Conservation (phyloP, 2,329 filamentous ascomycete species). For the Teratosphaeria gauchensis region DNA sequence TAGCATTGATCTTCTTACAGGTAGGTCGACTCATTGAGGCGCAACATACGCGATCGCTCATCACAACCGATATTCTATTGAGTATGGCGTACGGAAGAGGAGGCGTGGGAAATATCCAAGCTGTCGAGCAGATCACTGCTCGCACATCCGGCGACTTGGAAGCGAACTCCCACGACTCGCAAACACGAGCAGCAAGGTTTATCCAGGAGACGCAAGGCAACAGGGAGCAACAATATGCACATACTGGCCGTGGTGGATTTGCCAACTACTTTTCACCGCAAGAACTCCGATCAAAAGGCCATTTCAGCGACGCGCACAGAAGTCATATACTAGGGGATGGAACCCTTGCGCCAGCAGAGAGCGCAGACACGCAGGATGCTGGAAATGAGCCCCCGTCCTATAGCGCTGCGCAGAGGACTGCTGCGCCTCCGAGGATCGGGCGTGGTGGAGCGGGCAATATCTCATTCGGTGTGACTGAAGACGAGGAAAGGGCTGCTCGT, state of each 20-base stretch:
- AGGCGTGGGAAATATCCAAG: conserved; percentile 36
- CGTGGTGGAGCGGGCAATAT: conserved; percentile 41
- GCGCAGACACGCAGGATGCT: not conserved
- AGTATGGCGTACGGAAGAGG: conserved; percentile 28
- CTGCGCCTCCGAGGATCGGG: conserved; percentile 20
- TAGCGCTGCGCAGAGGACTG: conserved; percentile 12
- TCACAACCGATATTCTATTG: not conserved
- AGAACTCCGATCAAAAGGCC: conserved; percentile 29
- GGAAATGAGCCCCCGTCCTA: conserved; percentile 1
- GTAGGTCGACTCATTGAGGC: no score
- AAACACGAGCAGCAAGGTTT: not conserved
- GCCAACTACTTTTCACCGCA: conserved; percentile 39
- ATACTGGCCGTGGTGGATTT: conserved; percentile 36
- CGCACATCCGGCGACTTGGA: conserved; percentile 31
- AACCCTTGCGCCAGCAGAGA: conserved; percentile 3
- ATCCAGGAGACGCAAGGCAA: conserved; percentile 6
- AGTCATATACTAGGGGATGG: conserved; percentile 16
- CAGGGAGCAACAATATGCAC: conserved; percentile 31
- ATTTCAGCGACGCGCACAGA: conserved; percentile 21
- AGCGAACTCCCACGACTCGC: conserved; percentile 23
- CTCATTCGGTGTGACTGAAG: conserved; percentile 27
- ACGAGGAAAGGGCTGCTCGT: conserved; percentile 19
- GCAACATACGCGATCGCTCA: not conserved
- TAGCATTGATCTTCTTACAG: no score
- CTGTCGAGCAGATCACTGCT: conserved; percentile 14